A percentile compares a stretch with the other conserved stretches of the same genome.
Evolutionary conservation across 164 flowering plant species (phyloP).

Genomic region (Malania oleifera): DNA sequence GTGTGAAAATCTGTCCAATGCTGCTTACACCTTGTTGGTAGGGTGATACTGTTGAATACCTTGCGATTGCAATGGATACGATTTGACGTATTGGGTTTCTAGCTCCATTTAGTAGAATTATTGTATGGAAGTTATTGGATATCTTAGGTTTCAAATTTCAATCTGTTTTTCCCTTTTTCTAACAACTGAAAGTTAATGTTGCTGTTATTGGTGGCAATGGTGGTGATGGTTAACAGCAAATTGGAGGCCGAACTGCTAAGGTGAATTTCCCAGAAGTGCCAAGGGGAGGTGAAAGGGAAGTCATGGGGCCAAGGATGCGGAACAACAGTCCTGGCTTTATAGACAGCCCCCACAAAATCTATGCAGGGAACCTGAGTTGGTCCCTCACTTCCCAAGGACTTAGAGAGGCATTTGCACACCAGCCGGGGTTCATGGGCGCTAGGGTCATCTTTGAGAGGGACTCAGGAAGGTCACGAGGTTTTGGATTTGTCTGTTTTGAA

Average conservation of each 20-base stretch:
- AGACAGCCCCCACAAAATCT: slow-evolving; percentile 83
- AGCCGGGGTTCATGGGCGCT: slow-evolving; percentile 71
- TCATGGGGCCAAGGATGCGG: slow-evolving; percentile 62
- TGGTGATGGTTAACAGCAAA: slow-evolving; percentile 40
- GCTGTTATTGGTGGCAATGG: background rate
- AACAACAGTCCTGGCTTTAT: slow-evolving; percentile 49
- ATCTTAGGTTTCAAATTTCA: too few relatives aligned
- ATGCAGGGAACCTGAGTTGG: slow-evolving; percentile 94
- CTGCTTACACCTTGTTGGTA: too few relatives aligned
- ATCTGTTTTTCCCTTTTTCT: too few relatives aligned
- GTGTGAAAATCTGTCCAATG: too few relatives aligned
- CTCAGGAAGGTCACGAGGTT: slow-evolving; percentile 78
- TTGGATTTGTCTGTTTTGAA: slow-evolving; percentile 73
- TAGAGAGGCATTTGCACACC: slow-evolving; percentile 51
- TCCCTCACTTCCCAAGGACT: slow-evolving; percentile 62
- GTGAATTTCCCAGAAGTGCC: slow-evolving; percentile 98
- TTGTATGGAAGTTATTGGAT: too few relatives aligned
- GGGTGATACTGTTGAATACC: too few relatives aligned
- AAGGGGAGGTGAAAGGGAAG: slow-evolving; percentile 75
- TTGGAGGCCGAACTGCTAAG: slow-evolving; percentile 74
- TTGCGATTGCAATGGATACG: too few relatives aligned
- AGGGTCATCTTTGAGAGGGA: slow-evolving; percentile 63
- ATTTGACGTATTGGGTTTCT: too few relatives aligned
- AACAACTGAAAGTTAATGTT: too few relatives aligned
- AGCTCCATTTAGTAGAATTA: too few relatives aligned